Evolutionary conservation across 2,329 filamentous ascomycete genomes (phyloP), one percentile per base, ranked within the genome.

Genomic region (Phyllosticta ampelicida): DNA sequence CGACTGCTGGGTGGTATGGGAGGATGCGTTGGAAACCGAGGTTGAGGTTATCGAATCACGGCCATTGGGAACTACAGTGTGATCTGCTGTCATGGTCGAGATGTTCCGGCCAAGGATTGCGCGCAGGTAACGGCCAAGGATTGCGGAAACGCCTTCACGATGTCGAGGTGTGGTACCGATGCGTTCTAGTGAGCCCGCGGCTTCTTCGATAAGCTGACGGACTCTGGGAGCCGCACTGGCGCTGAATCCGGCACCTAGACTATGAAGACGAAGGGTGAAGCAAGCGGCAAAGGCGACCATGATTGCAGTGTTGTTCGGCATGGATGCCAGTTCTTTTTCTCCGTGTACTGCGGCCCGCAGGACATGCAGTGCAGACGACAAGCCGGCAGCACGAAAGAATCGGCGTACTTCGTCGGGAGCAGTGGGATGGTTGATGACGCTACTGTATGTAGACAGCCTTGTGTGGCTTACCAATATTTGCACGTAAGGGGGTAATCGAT

Each of bases 221-320:
- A 88, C 71, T 54, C 80, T 78, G 51, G 83, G 73, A 70, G 64
- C 36, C 64, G 69, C 16, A 67, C 70, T 54, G 0, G 49, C 53
- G 26, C 54, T 60, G 48, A 56, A 52, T 8, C 53, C 54, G 0
- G 78, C 76, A 2, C 81, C 77, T 0, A 81, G 78, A 62, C 82
- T 85, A 4, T 87, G 75, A 18, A 58, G 59, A 4, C 52, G 28
- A 5, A 61, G 57, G 1, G 56, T 54, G 53, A 86, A 86, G 64
- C 83, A 86, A 4, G 84, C 84, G 0, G 86, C 86, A 62, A 88
- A 89, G 1, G 85, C 86, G 11, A 89, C 87, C 86, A 89, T 89
- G 62, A 89, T 87, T 58, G 86, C 81, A 0, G 86, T 88, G 63
- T 89, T 89, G 69, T 89, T 89, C 0, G 86, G 86, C 86, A 89